A percentile compares a stretch with the other conserved stretches of the same genome.
Evolutionary conservation across 306 rosid genomes (phyloP).

Genomic region (Adenanthera pavonina): DNA sequence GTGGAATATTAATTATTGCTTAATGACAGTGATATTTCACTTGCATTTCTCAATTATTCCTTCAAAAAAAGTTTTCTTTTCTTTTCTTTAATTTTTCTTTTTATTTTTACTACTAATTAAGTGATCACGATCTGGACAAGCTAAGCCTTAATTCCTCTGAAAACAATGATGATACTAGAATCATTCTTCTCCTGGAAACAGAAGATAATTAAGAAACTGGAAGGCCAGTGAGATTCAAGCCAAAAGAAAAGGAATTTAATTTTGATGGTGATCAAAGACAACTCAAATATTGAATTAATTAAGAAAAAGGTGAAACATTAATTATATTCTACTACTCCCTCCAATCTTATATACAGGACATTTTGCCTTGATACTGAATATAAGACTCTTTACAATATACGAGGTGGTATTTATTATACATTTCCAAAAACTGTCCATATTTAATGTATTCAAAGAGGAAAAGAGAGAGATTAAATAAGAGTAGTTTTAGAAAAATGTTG

Average conservation of each 20-base stretch:
- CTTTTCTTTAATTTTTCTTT: background rate
- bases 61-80: background rate
- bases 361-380: too few species aligned
- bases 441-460: too few species aligned
- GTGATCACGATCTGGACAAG: background rate
- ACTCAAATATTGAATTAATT: constrained; percentile 45
- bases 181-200: background rate
- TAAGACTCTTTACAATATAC: too few species aligned
- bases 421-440: too few species aligned
- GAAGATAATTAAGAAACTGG: background rate
- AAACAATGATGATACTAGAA: background rate
- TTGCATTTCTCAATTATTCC: background rate
- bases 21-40: constrained; percentile 27
- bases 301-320: constrained; percentile 27
- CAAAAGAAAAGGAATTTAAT: constrained; percentile 33
- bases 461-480: too few species aligned
- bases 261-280: constrained; percentile 45
- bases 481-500: too few species aligned
- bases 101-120: background rate
- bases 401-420: too few species aligned
- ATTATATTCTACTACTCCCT: too few species aligned
- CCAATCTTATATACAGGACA: too few species aligned
- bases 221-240: background rate
- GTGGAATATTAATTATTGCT: constrained; percentile 6
- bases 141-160: background rate